These are phyloP conservation scores for Fraxinus pennsylvanica DNA, from an alignment of 257 asterid species.

Conservation along the genomic window DNA sequence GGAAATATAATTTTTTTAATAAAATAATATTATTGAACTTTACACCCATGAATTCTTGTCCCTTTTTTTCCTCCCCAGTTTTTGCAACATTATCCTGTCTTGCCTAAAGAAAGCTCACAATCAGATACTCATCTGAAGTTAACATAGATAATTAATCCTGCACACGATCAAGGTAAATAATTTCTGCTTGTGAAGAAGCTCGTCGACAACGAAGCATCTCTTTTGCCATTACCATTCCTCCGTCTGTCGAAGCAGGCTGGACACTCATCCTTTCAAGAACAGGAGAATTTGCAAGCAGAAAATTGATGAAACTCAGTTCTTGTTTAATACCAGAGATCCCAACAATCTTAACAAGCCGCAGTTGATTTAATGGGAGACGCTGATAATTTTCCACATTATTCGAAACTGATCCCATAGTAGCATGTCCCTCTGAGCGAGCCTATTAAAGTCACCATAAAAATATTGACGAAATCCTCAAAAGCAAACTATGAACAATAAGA, in stretches of 20 bases:
- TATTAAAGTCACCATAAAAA: slow-evolving; percentile 22
- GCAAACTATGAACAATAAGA: slow-evolving; percentile 3
- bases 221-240: slow-evolving; percentile 74
- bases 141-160: background rate
- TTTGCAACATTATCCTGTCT: background rate
- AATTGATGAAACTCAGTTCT: slow-evolving; percentile 74
- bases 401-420: slow-evolving; percentile 24
- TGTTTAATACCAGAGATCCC: slow-evolving; percentile 62
- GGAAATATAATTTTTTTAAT: too few species aligned
- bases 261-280: slow-evolving; percentile 80
- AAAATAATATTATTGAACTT: background rate
- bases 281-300: slow-evolving; percentile 70
- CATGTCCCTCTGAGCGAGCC: slow-evolving; percentile 81
- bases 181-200: slow-evolving; percentile 74
- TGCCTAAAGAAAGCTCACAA: background rate
- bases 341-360: slow-evolving; percentile 63
- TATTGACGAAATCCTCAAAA: background rate
- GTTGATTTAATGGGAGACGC: slow-evolving; percentile 49
- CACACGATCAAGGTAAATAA: slow-evolving; percentile 49
- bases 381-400: slow-evolving; percentile 36
- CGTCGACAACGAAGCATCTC: slow-evolving; percentile 81
- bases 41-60: background rate
- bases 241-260: slow-evolving; percentile 61
- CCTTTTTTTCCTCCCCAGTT: too few species aligned
- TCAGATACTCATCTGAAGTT: background rate